These are phyloP conservation scores for Phytophthora citrophthora DNA, from an alignment of 352 stramenopile genomes.

Conservation along the genomic window DNA sequence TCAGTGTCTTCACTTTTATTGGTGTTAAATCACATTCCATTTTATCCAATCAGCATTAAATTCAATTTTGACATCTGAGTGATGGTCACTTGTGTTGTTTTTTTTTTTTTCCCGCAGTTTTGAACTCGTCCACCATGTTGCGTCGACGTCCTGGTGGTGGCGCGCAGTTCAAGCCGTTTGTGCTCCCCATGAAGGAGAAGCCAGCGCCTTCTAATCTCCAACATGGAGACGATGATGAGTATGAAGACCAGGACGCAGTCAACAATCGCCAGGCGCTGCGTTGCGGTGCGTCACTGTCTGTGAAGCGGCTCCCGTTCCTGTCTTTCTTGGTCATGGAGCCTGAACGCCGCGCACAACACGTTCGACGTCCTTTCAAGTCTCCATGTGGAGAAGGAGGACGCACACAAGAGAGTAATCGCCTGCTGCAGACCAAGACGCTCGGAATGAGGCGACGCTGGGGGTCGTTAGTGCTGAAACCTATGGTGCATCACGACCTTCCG, in stretches of 20 bases:
- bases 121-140: conserved; percentile 39
- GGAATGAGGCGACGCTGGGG: conserved; percentile 75
- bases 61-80: conserved; percentile 9
- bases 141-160: conserved; percentile 37
- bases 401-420: conserved; percentile 76
- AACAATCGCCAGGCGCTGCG: conserved; percentile 62
- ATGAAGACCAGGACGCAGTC: conserved; percentile 42
- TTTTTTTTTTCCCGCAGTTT: conserved; percentile 19
- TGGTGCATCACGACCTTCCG: conserved; percentile 70
- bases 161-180: conserved; percentile 80
- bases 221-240: conserved; percentile 33
- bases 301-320: conserved; percentile 85
- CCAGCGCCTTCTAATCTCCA: background rate
- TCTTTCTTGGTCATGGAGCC: conserved; percentile 80
- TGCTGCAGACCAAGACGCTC: conserved; percentile 87
- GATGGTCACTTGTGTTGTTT: conserved; percentile 15
- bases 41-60: conserved; percentile 16
- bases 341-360: conserved; percentile 55
- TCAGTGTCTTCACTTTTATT: conserved; percentile 7
- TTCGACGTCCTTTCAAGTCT: conserved; percentile 82
- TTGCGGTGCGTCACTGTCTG: conserved; percentile 53
- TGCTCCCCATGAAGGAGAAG: conserved; percentile 64
- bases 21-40: conserved; percentile 3
- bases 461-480: conserved; percentile 49
- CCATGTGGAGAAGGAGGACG: conserved; percentile 62